Evolutionary conservation across 805 yeast species (phyloP).

Genomic region (Ogataea trehalophila): DNA sequence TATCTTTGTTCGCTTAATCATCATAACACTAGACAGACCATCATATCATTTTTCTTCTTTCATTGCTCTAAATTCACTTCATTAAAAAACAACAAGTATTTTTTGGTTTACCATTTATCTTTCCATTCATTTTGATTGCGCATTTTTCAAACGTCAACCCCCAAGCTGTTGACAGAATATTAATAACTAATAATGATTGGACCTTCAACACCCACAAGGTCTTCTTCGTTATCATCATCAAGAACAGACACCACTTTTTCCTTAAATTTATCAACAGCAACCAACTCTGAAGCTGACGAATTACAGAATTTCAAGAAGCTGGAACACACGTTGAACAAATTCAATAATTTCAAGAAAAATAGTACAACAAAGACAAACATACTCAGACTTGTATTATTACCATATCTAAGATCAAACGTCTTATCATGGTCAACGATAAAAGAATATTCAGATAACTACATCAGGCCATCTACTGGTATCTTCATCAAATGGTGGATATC

Average conservation of each 20-base stretch:
- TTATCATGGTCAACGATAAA: constrained; percentile 7
- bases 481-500: constrained; percentile 52
- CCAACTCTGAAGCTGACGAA: constrained; percentile 11
- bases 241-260: constrained; percentile 2
- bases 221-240: constrained; percentile 12
- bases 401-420: constrained; percentile 33
- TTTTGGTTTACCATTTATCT: too few relatives aligned
- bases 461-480: constrained; percentile 6
- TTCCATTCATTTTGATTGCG: too few relatives aligned
- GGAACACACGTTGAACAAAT: constrained; percentile 41
- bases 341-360: constrained; percentile 33
- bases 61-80: too few relatives aligned
- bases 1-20: too few relatives aligned
- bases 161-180: too few relatives aligned
- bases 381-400: constrained; percentile 42
- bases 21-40: too few relatives aligned
- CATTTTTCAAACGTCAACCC: too few relatives aligned
- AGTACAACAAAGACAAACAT: constrained; percentile 41
- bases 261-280: neutral
- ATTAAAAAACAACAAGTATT: too few relatives aligned
- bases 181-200: too few relatives aligned
- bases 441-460: constrained; percentile 4
- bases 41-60: too few relatives aligned
- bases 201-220: neutral
- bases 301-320: constrained; percentile 30